Conservation (phyloP, 257 asterid species). For the Avicennia marina region DNA sequence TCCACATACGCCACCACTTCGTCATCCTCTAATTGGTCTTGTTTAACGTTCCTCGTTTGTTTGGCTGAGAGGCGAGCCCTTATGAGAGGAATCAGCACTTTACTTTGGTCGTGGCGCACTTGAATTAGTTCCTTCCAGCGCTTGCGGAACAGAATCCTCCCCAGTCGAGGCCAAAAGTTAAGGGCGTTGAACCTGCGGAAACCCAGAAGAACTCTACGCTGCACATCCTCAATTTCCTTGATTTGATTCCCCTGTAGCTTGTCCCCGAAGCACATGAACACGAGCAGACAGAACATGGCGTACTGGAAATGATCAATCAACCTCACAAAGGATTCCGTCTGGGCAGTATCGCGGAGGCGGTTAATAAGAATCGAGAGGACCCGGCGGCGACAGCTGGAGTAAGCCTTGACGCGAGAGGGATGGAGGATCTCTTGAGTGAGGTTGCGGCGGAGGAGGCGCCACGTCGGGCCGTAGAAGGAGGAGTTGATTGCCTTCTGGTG, state of each 20-base stretch:
- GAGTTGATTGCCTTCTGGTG: conserved; percentile 18
- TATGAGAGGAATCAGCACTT: conserved; percentile 41
- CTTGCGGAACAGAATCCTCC: conserved; percentile 34
- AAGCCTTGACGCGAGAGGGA: conserved; percentile 30
- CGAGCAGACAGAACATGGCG: conserved; percentile 58
- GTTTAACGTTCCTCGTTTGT: not conserved
- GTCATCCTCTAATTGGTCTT: not conserved
- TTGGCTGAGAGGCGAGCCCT: conserved; percentile 35
- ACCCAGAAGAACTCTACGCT: conserved; percentile 23
- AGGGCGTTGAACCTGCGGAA: conserved; percentile 32
- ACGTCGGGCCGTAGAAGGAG: conserved; percentile 36
- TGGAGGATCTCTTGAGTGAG: conserved; percentile 42
- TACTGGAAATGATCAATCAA: conserved; percentile 49
- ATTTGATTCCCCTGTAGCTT: conserved; percentile 41
- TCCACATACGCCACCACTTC: conserved; percentile 45
- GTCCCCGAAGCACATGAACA: conserved; percentile 63
- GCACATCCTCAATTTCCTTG: conserved; percentile 37
- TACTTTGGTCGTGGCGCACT: conserved; percentile 38
- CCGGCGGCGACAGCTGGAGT: conserved; percentile 38
- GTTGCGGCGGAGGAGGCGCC: conserved; percentile 51
- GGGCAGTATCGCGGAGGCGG: conserved; percentile 17
- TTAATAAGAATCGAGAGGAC: conserved; percentile 25
- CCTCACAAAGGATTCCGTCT: conserved; percentile 20
- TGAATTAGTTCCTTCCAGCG: conserved; percentile 42
- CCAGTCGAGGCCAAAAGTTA: conserved; percentile 42